Percentiles rank a stretch among this genome's conserved stretches.
Evolutionary conservation across 208 protist species (phyloP).

Genomic region (Naegleria gruberi): DNA sequence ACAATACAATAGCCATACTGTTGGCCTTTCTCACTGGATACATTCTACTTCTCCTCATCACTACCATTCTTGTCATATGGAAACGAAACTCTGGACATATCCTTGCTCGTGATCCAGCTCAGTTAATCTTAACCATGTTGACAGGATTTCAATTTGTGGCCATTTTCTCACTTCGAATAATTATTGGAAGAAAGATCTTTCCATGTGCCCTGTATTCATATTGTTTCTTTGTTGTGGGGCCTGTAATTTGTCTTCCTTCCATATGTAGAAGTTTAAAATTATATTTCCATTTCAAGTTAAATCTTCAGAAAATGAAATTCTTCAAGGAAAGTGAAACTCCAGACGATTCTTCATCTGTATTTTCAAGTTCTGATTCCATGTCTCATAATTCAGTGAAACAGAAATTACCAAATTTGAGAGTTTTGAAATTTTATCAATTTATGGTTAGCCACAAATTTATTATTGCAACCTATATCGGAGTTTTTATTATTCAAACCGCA

Average conservation of each 20-base stretch:
- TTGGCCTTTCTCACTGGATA: neutral
- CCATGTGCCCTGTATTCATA: neutral
- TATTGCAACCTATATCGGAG: neutral
- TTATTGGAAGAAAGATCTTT: neutral
- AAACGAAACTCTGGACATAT: neutral
- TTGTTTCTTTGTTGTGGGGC: neutral
- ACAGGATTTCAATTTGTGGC: neutral
- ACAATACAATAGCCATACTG: too few relatives aligned
- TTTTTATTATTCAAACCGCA: neutral
- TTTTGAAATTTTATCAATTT: neutral
- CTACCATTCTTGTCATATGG: neutral
- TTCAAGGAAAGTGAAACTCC: too few relatives aligned
- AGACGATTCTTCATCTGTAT: too few relatives aligned
- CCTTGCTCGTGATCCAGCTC: neutral
- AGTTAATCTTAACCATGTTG: neutral
- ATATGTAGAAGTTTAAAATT: neutral
- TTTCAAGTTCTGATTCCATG: too few relatives aligned
- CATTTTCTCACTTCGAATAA: neutral
- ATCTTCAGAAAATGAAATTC: neutral
- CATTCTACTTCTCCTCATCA: neutral
- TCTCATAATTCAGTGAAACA: too few relatives aligned
- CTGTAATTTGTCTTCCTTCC: neutral
- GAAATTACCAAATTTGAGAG: neutral
- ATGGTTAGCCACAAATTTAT: neutral
- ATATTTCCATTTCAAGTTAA: neutral